Evolutionary conservation across 108 stramenopile genomes (phyloP), one percentile per base, ranked within the genome.

Genomic region (Skeletonema menzelii): DNA sequence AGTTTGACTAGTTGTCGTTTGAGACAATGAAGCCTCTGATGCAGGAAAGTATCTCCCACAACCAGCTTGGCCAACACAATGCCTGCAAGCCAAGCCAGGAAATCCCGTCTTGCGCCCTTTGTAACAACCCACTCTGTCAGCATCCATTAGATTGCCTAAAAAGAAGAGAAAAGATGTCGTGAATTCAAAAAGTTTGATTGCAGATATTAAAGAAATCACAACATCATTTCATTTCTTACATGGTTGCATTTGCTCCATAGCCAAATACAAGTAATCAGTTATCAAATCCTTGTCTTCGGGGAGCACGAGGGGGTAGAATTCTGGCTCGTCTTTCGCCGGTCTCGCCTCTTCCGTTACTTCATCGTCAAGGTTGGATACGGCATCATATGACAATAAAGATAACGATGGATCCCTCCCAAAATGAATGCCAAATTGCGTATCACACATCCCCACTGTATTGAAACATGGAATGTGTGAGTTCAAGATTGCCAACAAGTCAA

Each of bases 31-130:
- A 8, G 90, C 91, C 73, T 92, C 91, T 2, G 86, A 83, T 8
- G 91, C 91, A 17, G 94, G 94, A 65, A 95, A 95, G 75, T 95
- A 95, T 30, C 94, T 63, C 11, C 94, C 94, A 66, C 91, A 91
- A 1, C 94, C 94, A 27, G 91, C 91, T 55, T 92, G 90, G 8
- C 89, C 94, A 27, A 47, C 85, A 75, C 94, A 95, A 57, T 89
- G 88, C 38, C 81, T 88, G 69, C 94, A 95, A n/a, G 94, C 91
- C 32, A 95, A 62, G 35, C 94, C 94, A 27, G 88, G 90, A 67
- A 95, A 95, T 0, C 94, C 94, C 11, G 90, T 83, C 34, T 82
- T 76, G 19, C 91, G 73, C 17, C 86, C 87, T 58, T 95, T 95
- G 37, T 77, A 77, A 53, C 75, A 77, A 12, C 80, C 80, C 38